Evolutionary conservation across 169 alveolate genomes (phyloP), one percentile per base, ranked within the genome.

Genomic region (Plasmodium chabaudi): DNA sequence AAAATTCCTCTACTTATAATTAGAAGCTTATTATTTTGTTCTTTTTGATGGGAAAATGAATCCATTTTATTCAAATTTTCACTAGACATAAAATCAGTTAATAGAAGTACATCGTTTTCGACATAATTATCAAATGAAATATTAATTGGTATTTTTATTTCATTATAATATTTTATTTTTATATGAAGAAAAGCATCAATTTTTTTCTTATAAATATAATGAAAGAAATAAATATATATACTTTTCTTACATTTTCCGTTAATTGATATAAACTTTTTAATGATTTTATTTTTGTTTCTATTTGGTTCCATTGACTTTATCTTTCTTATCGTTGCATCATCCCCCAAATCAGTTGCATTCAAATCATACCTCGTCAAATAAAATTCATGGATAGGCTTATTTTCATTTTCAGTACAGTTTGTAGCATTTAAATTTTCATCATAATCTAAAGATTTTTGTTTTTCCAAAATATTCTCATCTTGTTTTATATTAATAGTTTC

Each of bases 41-140:
- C 46, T 7, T n/a, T 15, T n/a, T 42, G 34, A 15, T 57, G 25
- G 3, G 17, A 34, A 46, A 51, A 49, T 42, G 63, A 44, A 1
- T 12, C 56, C 27, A 34, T 21, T 7, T 65, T 39, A 2, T 53
- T 49, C 5, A 34, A 61, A 51, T 17, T n/a, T 42, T 60, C 23
- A 13, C 47, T 63, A 70, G 53, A 47, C 9, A 55, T 67, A 46
- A 56, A 79, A 15, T 67, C 65, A 21, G 84, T 46, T 49, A 79
- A 67, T 46, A 79, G 17, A 42, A 67, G 56, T 53, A 21, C 17
- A 27, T 67, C 47, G 42, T 39, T 75, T 15, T 79, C 64, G 0
- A 53, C 72, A 70, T 65, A 64, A 79, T 79, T 79, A 53, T 79
- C 89, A 71, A 79, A 79, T 7, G 27, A 39, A 79, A 79, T 56